These are phyloP conservation scores for Penicillium aurantiogriseum DNA, from an alignment of 2,329 filamentous ascomycete genomes.

Conservation along the genomic window DNA sequence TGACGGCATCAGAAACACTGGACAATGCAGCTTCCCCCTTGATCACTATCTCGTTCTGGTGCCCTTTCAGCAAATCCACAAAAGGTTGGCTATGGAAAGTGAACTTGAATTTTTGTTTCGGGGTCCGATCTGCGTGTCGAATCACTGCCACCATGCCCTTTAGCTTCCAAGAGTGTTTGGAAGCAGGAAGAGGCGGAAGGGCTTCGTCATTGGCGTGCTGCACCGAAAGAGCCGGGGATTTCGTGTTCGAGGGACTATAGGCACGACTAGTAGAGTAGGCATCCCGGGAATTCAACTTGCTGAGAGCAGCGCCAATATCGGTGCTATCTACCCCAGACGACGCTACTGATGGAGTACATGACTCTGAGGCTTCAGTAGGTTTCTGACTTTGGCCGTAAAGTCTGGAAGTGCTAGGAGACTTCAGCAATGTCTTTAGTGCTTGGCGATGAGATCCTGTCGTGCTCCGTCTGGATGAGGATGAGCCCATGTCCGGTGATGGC, in stretches of 20 bases:
- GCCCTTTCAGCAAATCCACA: constrained; percentile 88
- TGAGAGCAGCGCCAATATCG: constrained; percentile 22
- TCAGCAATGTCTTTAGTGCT: constrained; percentile 59
- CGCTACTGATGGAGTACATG: constrained; percentile 31
- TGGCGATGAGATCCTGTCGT: constrained; percentile 46
- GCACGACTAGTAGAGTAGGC: constrained; percentile 19
- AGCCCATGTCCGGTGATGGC: constrained; percentile 33
- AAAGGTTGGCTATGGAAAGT: constrained; percentile 97
- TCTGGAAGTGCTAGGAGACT: constrained; percentile 64
- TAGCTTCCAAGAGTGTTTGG: constrained; percentile 94
- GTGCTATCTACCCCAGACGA: constrained; percentile 34
- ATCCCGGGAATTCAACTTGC: constrained; percentile 24
- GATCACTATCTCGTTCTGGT: constrained; percentile 92
- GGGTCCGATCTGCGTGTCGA: constrained; percentile 91
- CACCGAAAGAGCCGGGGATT: constrained; percentile 28
- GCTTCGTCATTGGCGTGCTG: constrained; percentile 28
- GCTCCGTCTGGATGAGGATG: constrained; percentile 38
- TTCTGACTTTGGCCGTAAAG: constrained; percentile 49
- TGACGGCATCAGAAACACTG: constrained; percentile 86
- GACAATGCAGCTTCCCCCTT: constrained; percentile 86
- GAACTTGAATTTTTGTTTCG: constrained; percentile 99
- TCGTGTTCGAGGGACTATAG: constrained; percentile 26
- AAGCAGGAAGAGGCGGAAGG: constrained; percentile 60
- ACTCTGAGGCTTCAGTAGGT: constrained; percentile 40
- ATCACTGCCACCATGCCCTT: constrained; percentile 98